Conservation (phyloP, 1,284 basidiomycete genomes). For the Phylloboletellus chloephorus region DNA sequence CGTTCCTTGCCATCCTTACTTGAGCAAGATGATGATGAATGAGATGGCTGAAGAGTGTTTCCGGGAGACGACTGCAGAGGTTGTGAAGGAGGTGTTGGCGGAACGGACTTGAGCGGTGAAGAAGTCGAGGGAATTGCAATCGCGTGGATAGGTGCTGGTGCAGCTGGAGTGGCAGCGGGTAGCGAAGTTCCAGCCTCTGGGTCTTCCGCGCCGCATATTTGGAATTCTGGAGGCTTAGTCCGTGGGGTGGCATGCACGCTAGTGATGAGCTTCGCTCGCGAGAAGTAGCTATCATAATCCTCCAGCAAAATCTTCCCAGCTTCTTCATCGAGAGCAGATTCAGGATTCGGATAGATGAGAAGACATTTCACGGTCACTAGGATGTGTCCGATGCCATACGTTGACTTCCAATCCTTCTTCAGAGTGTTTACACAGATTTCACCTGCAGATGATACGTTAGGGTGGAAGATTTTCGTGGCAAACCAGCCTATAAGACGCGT, state of each 20-base stretch:
- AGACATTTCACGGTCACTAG: constrained; percentile 91
- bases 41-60: constrained; percentile 34
- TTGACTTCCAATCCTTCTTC: constrained; percentile 94
- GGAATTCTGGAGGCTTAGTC: constrained; percentile 63
- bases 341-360: constrained; percentile 93
- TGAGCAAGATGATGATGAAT: constrained; percentile 35
- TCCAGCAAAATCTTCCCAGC: constrained; percentile 88
- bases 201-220: constrained; percentile 37
- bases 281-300: constrained; percentile 81
- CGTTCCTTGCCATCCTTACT: constrained; percentile 51
- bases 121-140: constrained; percentile 26
- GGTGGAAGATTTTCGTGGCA: constrained; percentile 92
- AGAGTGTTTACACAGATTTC: constrained; percentile 97
- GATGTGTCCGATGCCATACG: constrained; percentile 89
- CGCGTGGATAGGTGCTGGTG: constrained; percentile 22
- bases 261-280: constrained; percentile 78
- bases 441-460: constrained; percentile 84
- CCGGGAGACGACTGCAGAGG: constrained; percentile 35
- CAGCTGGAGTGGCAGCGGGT: constrained; percentile 17
- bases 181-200: constrained; percentile 14
- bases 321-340: constrained; percentile 92
- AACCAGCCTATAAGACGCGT: constrained; percentile 63
- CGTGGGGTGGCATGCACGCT: constrained; percentile 78
- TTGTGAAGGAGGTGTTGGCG: constrained; percentile 33
- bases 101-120: constrained; percentile 35